phyloP scores from a whole-genome alignment of 1,284 basidiomycete species.

The Mrakiaceae sp. region DNA sequence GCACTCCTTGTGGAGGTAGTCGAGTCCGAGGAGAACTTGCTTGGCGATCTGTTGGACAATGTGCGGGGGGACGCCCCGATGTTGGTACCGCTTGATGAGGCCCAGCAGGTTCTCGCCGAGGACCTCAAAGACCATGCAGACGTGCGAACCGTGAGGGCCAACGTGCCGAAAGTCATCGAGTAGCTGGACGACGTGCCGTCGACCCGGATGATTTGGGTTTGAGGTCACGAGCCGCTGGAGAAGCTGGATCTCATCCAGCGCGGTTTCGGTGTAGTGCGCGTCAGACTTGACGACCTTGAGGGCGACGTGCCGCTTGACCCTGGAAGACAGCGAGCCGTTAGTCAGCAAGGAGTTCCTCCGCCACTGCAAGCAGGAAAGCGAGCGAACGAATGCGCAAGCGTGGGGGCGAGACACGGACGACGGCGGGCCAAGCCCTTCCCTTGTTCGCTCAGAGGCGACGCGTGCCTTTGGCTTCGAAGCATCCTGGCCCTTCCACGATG shows the following conservation, averaged over 20 bases:
- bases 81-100: conserved; percentile 80
- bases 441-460: background rate
- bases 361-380: no score
- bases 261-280: conserved; percentile 92
- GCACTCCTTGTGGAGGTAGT: conserved; percentile 96
- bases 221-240: conserved; percentile 88
- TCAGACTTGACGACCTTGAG: conserved; percentile 99
- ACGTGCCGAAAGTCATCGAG: conserved; percentile 95
- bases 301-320: conserved; percentile 88
- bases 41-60: conserved; percentile 96
- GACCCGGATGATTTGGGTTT: conserved; percentile 47
- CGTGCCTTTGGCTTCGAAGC: no score
- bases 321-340: conserved; percentile 29
- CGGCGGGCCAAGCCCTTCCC: background rate
- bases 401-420: background rate
- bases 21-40: conserved; percentile 86
- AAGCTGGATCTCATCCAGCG: conserved; percentile 96
- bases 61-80: conserved; percentile 81
- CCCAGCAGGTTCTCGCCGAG: conserved; percentile 96
- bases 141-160: conserved; percentile 91
- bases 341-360: no score
- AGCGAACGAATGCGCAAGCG: no score
- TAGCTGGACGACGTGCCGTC: conserved; percentile 71
- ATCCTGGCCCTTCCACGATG: no score
- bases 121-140: conserved; percentile 99